Base-by-base conservation (phyloP, 345 rosid genomes). In the Populus davidiana region DNA sequence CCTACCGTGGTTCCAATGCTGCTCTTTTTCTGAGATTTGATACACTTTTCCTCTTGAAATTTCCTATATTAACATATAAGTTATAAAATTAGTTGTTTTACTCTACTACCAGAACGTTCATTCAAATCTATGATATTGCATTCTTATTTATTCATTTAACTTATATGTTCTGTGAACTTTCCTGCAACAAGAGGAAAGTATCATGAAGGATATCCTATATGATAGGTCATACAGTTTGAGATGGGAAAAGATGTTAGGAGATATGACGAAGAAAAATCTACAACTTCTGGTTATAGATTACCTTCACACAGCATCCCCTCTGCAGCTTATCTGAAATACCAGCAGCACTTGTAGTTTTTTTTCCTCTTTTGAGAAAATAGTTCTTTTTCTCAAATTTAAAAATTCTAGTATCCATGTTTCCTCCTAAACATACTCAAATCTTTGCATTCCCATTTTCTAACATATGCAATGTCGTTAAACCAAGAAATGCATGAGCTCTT, bases 1-100 rank as follows among this genome's bases (percentile, higher is more conserved):
- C 92, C 87, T 81, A 83, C 81, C 25, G 67, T 72, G 72, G 79
- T 39, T 67, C 72, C 79, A 81, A 52, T 76, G 39, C 43, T 67
- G 25, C 77, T 77, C 75, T 66, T 82, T 72, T 75, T 72, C 50
- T 38, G 75, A 23, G 80, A 64, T 75, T 56, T 59, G 27, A n/a
- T n/a, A n/a, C n/a, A n/a, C n/a, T n/a, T n/a, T n/a, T n/a, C n/a
- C n/a, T n/a, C n/a, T n/a, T n/a, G n/a, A n/a, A n/a, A n/a, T n/a
- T n/a, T n/a, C n/a, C n/a, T n/a, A n/a, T n/a, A n/a, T n/a, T n/a
- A n/a, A n/a, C n/a, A n/a, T n/a, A n/a, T n/a, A n/a, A 77, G 17
- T n/a, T 27, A 27, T 12, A 20, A 71, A 5, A 35, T 59, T 27
- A 65, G 38, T 25, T 3, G 20, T 17, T 36, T 36, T 75, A 6